Evolutionary conservation across 78 protist genomes (phyloP), one percentile per base, ranked within the genome.

Genomic region (Creolimax fragrantissima): DNA sequence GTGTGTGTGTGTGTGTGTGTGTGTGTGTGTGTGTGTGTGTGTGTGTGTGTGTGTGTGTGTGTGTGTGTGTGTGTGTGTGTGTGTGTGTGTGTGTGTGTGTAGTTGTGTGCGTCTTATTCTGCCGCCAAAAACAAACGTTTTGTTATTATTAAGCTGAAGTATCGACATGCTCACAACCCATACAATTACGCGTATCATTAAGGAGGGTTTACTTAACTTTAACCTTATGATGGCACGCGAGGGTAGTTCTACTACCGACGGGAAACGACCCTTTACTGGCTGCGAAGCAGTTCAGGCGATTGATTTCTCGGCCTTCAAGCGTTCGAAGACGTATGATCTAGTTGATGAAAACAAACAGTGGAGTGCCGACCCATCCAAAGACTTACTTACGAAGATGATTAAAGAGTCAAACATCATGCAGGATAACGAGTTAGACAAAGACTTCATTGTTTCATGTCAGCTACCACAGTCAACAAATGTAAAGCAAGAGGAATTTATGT

Each of bases 11-110:
- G 74, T 58, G 74, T 58, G 74, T 58, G 74, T 58, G 43, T 84
- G 89, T 84, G 89, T 84, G 42, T 84, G 89, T 3, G 89, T 84
- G 42, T 84, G 89, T 84, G 89, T 84, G 43, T 17, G 3, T 84
- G 89, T 6, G 43, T 84, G 43, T 84, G 89, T 84, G 43, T 84
- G 43, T 84, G 42, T 84, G 89, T 7, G 85, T 81, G 85, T 7
- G 85, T 81, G 85, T 7, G 85, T 81, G 85, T 7, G 85, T 81
- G 85, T 7, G 85, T 81, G 85, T 7, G 85, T 81, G 85, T 7
- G 85, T 81, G 85, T 7, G 85, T 81, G 85, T 7, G 85, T 81
- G 85, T 7, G 85, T 81, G 85, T 7, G 85, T 81, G 85, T 81
- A 41, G 35, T 37, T 81, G 85, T 81, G 85, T 81, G 85, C 5